Evolutionary conservation across 129 eudicot species (phyloP), one percentile per base, ranked within the genome.

Genomic region (Escallonia rubra): DNA sequence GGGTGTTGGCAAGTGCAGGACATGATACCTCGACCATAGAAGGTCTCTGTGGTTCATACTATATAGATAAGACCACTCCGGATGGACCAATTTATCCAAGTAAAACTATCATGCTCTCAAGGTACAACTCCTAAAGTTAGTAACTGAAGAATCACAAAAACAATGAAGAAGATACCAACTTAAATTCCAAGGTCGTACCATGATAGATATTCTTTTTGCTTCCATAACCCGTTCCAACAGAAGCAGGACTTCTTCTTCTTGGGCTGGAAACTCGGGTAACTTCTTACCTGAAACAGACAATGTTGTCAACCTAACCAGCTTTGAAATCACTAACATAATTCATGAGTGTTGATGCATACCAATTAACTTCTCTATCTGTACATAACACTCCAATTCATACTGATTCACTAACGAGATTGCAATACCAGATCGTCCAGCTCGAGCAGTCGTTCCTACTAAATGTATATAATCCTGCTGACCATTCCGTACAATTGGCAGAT

Each of bases 381-480:
- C n/a, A 84, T 41, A 89, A 86, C 95, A 89, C 77, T 84, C 99
- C 71, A 89, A 60, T 85, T 93, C 99, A 14, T 93, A 93, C 68
- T 93, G 99, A 75, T 86, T 93, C 60, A 89, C 92, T n/a, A 93
- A 67, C 6, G 95, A 89, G 40, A 93, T 82, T 10, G 96, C 96
- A 59, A 93, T 85, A 10, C 99, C 99, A 39, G 95, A 84, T 43
- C 95, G 85, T 44, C 99, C 99, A 15, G 99, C 99, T 60, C 99
- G 91, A 66, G 99, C 99, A 11, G 99, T 93, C 79, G 96, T 86
- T 68, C 99, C 99, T 10, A 93, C 99, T 66, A 96, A 75, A 68
- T 93, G 99, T 57, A 93, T 89, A n/a, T n/a, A n/a, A n/a, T n/a
- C n/a, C n/a, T n/a, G 59, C 89, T 89, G 75, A 89, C 99, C 96